Conservation (phyloP, 352 stramenopile genomes). For the Pythium biforme region DNA sequence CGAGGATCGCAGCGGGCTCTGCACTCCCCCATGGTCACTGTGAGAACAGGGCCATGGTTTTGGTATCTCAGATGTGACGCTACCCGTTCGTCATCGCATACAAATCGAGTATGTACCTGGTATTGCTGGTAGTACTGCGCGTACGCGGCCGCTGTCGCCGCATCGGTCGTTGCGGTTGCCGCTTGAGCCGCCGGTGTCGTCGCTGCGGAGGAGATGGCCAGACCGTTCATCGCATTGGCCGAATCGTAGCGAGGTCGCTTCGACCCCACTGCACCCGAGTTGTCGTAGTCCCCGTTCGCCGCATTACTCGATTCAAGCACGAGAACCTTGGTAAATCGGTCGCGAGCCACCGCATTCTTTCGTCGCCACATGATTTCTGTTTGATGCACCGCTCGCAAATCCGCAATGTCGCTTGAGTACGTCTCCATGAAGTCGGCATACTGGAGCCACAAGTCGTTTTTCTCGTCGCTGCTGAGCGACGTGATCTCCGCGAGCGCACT, state of each 20-base stretch:
- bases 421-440: conserved; percentile 75
- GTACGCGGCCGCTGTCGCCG: conserved; percentile 33
- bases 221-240: conserved; percentile 8
- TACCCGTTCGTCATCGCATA: conserved; percentile 5
- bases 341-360: conserved; percentile 53
- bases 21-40: conserved; percentile 18
- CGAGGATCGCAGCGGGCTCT: not conserved
- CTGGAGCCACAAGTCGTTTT: conserved; percentile 81
- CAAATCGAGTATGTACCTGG: conserved; percentile 53
- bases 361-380: conserved; percentile 67
- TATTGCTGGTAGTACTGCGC: conserved; percentile 76
- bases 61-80: conserved; percentile 19
- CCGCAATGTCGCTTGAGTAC: conserved; percentile 38
- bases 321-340: conserved; percentile 58
- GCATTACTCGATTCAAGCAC: conserved; percentile 35
- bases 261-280: conserved; percentile 39
- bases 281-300: conserved; percentile 24
- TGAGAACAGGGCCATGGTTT: conserved; percentile 18
- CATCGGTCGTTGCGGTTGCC: conserved; percentile 28
- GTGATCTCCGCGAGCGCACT: conserved; percentile 49
- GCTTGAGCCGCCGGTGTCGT: conserved; percentile 17
- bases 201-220: conserved; percentile 18
- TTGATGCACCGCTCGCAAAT: conserved; percentile 51
- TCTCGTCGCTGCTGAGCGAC: conserved; percentile 60
- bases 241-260: conserved; percentile 59